Percentiles rank a stretch among this genome's conserved stretches.
These are phyloP conservation scores for Cardamine chenopodiifolia DNA, from an alignment of 345 rosid species.

Conservation along the genomic window DNA sequence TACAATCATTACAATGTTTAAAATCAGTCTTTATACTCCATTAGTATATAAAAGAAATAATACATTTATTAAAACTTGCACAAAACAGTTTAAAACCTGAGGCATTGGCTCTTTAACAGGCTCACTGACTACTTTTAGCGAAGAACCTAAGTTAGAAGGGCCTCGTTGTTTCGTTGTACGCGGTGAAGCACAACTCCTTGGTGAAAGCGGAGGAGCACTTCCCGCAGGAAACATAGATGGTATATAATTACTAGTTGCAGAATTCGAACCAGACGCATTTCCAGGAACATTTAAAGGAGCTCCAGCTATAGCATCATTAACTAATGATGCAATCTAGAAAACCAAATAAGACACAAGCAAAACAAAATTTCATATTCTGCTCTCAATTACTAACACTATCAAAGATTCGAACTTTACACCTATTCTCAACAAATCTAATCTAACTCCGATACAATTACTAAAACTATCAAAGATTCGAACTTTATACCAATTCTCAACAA, in stretches of 20 bases:
- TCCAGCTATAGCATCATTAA: slow-evolving; percentile 81
- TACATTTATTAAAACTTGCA: neutral
- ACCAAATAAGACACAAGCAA: neutral
- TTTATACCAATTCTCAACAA: neutral
- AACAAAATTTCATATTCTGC: neutral
- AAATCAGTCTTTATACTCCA: neutral
- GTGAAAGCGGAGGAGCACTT: slow-evolving; percentile 96
- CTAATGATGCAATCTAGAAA: slow-evolving; percentile 65
- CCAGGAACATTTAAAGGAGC: slow-evolving; percentile 70
- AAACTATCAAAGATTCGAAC: neutral
- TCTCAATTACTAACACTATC: neutral
- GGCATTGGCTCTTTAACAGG: slow-evolving; percentile 86
- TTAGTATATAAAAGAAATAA: neutral
- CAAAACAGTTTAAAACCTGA: slow-evolving; percentile 57
- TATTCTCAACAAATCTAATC: neutral
- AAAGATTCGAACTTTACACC: neutral
- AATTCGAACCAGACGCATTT: slow-evolving; percentile 58
- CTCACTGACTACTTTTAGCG: slow-evolving; percentile 75
- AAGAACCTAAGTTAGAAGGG: slow-evolving; percentile 85
- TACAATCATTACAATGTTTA: slow-evolving; percentile 46
- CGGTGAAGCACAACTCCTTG: slow-evolving; percentile 92
- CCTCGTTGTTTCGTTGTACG: slow-evolving; percentile 68
- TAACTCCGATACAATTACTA: neutral
- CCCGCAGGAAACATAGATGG: slow-evolving; percentile 98
- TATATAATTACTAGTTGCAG: slow-evolving; percentile 58